Evolutionary conservation across 225 moss, liverwort and hornwort species (phyloP).

Genomic region (Ulota crispa): DNA sequence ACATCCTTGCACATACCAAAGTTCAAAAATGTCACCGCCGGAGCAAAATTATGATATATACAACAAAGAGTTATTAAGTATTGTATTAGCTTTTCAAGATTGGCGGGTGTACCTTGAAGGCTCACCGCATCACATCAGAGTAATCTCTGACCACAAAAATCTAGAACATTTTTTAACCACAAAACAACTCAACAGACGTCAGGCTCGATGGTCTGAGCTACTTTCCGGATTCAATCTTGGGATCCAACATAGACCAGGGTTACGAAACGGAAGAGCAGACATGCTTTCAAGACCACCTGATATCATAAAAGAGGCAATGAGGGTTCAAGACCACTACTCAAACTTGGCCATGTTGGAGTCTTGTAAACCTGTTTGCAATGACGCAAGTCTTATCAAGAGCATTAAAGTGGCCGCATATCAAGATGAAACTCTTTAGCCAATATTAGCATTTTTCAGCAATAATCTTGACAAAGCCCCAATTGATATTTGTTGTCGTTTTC

Average conservation of each 20-base stretch:
- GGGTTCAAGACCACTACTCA: neutral
- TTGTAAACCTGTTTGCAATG: neutral
- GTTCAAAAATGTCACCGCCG: no score
- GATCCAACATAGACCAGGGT: no score
- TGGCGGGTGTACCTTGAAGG: no score
- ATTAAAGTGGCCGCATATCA: neutral
- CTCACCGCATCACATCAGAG: no score
- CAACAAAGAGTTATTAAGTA: no score
- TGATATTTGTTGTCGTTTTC: neutral
- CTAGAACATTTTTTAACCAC: no score
- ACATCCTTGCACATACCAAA: no score
- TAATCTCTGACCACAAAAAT: no score
- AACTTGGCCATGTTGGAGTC: neutral
- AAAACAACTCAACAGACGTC: neutral
- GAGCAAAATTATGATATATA: no score
- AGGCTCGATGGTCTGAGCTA: neutral
- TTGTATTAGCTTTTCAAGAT: no score
- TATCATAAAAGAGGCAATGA: neutral
- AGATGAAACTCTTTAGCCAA: neutral
- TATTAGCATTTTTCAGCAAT: neutral
- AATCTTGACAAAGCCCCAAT: neutral
- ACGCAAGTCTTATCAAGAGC: neutral
- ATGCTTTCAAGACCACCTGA: neutral
- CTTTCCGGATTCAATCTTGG: neutral
- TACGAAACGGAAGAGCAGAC: neutral